phyloP scores from a whole-genome alignment of 306 rosid species.

The Abrus precatorius region DNA sequence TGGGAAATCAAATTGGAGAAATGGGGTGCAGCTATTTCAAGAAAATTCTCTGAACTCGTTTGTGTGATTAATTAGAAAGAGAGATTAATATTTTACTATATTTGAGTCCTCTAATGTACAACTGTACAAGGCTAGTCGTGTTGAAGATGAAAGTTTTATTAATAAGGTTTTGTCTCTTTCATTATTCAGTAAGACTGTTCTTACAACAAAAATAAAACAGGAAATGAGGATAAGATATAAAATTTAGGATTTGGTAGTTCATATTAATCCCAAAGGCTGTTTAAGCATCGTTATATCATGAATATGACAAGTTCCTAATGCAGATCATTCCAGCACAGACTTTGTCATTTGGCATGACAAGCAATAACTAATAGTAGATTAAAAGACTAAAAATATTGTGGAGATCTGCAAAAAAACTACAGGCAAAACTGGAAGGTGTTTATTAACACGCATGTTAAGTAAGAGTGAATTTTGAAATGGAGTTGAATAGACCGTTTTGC shows the following conservation, averaged over 20 bases:
- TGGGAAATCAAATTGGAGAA: neutral
- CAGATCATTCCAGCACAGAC: neutral
- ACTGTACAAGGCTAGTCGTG: neutral
- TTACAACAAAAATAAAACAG: neutral
- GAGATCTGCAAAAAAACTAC: neutral
- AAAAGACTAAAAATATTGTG: neutral
- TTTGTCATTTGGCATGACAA: constrained; percentile 30
- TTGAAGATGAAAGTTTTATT: neutral
- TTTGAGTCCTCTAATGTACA: neutral
- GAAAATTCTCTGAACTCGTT: neutral
- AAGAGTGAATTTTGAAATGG: neutral
- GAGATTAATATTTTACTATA: neutral
- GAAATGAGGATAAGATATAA: neutral
- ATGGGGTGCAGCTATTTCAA: neutral
- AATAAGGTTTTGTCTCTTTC: constrained; percentile 1
- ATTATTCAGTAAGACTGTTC: neutral
- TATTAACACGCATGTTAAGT: neutral
- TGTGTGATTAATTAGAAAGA: neutral
- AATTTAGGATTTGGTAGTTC: neutral
- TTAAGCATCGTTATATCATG: constrained; percentile 18
- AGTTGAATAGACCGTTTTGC: neutral
- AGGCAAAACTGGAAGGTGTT: neutral
- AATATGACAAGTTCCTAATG: neutral
- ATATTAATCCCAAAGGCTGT: constrained; percentile 16
- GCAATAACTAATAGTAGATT: constrained; percentile 2